A percentile compares a stretch with the other conserved stretches of the same genome.
phyloP scores from a whole-genome alignment of 495 filamentous ascomycete genomes.

The Neohortaea acidophila region DNA sequence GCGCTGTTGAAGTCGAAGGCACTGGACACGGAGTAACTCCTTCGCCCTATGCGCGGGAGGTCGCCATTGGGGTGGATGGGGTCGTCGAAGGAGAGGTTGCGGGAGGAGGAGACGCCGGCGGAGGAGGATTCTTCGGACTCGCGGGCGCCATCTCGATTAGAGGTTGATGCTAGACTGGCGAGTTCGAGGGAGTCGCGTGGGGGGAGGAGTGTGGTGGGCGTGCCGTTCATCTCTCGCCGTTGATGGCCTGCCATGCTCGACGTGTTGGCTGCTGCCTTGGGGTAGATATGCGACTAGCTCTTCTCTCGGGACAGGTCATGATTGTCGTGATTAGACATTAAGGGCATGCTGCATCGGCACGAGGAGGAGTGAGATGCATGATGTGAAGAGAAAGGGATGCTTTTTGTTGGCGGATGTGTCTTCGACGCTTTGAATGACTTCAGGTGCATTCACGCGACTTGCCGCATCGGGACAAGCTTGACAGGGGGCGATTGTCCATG shows the following conservation, averaged over 20 bases:
- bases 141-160: constrained; percentile 31
- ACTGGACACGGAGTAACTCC: constrained; percentile 78
- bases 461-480: too few relatives aligned
- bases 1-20: constrained; percentile 88
- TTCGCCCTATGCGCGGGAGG: constrained; percentile 36
- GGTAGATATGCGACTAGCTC: too few relatives aligned
- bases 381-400: too few relatives aligned
- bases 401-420: too few relatives aligned
- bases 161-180: constrained; percentile 79
- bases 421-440: too few relatives aligned
- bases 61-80: constrained; percentile 48
- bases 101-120: constrained; percentile 77
- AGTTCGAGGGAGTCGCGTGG: constrained; percentile 91
- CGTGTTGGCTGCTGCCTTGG: too few relatives aligned
- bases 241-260: neutral
- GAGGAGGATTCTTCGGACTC: constrained; percentile 59
- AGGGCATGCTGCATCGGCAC: too few relatives aligned
- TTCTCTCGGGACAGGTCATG: too few relatives aligned
- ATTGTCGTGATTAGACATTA: too few relatives aligned
- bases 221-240: neutral
- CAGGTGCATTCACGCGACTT: too few relatives aligned
- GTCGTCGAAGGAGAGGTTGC: constrained; percentile 74
- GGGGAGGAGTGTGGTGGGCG: constrained; percentile 14
- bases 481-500: too few relatives aligned
- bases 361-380: too few relatives aligned